These are phyloP conservation scores for Viola odorata DNA, from an alignment of 345 rosid genomes.

Conservation along the genomic window DNA sequence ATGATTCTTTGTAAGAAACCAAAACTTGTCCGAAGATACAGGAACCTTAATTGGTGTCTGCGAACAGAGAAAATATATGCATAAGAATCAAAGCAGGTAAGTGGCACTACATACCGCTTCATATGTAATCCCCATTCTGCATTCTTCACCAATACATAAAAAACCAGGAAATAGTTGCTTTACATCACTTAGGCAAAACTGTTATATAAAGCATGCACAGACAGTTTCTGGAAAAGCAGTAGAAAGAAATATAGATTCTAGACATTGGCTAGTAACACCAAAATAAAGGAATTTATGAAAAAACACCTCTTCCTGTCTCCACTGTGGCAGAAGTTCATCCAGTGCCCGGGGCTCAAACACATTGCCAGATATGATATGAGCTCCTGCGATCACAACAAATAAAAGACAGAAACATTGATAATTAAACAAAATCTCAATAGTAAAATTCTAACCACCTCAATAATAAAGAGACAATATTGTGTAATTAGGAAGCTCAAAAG, in stretches of 20 bases:
- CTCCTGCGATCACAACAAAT: conserved; percentile 49
- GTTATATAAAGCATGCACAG: no score
- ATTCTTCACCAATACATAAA: no score
- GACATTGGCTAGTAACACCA: no score
- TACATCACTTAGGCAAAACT: no score
- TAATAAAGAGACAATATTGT: no score
- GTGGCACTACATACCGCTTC: not conserved
- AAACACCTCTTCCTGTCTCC: conserved; percentile 82
- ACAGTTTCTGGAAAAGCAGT: no score
- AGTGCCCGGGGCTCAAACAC: conserved; percentile 87
- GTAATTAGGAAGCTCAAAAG: no score
- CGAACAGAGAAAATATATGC: conserved; percentile 15
- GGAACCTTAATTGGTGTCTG: conserved; percentile 78
- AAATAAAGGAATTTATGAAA: conserved; percentile 9
- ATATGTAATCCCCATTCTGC: no score
- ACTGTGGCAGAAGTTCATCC: conserved; percentile 81
- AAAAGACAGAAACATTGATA: not conserved
- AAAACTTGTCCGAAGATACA: conserved; percentile 86
- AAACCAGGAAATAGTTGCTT: no score
- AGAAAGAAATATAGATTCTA: no score
- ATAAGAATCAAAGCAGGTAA: not conserved
- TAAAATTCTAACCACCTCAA: no score
- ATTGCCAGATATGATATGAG: conserved; percentile 82
- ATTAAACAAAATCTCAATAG: not conserved
- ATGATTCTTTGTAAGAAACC: conserved; percentile 69